Percentiles rank a stretch among this genome's conserved stretches.
These are phyloP conservation scores for Phytophthora tentaculata DNA, from an alignment of 352 stramenopile genomes.

Conservation along the genomic window DNA sequence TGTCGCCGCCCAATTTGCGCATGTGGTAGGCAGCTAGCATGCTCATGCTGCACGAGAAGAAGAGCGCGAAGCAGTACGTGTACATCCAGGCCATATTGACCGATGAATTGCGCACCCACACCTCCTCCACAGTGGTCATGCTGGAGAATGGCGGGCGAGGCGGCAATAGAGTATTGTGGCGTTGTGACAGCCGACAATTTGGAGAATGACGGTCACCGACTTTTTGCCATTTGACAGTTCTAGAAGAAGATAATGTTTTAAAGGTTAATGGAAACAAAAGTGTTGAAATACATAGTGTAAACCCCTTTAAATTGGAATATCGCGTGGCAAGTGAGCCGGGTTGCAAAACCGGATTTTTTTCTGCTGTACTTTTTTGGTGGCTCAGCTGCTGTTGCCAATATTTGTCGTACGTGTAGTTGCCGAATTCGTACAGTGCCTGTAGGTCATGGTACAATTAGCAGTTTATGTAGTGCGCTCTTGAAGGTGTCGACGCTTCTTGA, in stretches of 20 bases:
- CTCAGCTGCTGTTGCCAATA: not conserved
- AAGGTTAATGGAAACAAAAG: not conserved
- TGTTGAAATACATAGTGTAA: not conserved
- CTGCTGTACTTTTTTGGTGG: not conserved
- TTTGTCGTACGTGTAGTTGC: not conserved
- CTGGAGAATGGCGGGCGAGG: not conserved
- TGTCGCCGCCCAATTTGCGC: constrained; percentile 64
- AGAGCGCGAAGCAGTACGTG: constrained; percentile 60
- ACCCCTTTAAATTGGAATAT: not conserved
- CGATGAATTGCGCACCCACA: constrained; percentile 29
- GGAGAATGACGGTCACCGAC: not conserved
- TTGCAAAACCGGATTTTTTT: constrained; percentile 1
- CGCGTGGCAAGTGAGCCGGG: not conserved
- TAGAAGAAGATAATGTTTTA: not conserved
- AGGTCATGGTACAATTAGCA: too few species aligned
- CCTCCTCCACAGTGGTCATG: constrained; percentile 27
- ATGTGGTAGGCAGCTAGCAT: constrained; percentile 69
- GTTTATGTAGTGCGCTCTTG: not conserved
- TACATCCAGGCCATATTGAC: constrained; percentile 68
- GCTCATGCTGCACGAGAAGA: constrained; percentile 60
- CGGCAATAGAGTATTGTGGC: not conserved
- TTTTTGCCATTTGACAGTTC: not conserved
- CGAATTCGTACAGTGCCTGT: not conserved
- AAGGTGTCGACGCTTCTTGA: not conserved
- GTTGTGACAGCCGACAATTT: constrained; percentile 5